Base-by-base conservation (phyloP, 805 yeast genomes). In the Candida parachauliodes region DNA sequence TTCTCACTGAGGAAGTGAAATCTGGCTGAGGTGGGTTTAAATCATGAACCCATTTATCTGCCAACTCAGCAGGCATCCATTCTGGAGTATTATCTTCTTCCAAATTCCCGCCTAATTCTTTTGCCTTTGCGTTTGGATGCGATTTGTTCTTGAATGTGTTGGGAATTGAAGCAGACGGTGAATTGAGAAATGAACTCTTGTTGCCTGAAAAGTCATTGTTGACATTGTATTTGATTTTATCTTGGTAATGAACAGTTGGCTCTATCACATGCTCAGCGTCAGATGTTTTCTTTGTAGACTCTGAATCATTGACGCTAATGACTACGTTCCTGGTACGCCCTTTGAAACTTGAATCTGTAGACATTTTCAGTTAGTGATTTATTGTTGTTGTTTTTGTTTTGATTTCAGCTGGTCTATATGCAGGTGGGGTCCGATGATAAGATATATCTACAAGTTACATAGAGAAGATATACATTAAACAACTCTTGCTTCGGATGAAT, bases 81-180 rank as follows among this genome's bases (percentile, higher is more conserved):
- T 57, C 59, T 0, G 71, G 71, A 3, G 72, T 66, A 4, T 22
- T 39, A 4, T 33, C 38, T 12, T 37, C 41, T n/a, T 20, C 34
- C n/a, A 23, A n/a, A 18, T 15, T 6, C 8, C 26, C 6, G 8
- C 62, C 65, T 8, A 64, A 49, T n/a, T 49, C 39, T 44, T 65
- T 68, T 1, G 74, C 62, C 38, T 53, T 59, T 16, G 74, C 74
- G 41, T 66, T 68, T 5, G 72, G 72, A 43, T 65, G 69, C n/a
- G 68, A 59, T 44, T 66, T 68, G 40, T 66, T 60, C 41, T 65
- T 62, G 55, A 68, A 68, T 1, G 74, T 68, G 40, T 68, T 68
- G 16, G 74, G 72, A 15, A 64, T 62, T 1, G 71, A 64, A 5
- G 43, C 45, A 1, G 53, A 31, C 3, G 49, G 53, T 18, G 50